Evolutionary conservation across 192 early-diverging fungal genomes (phyloP).

Genomic region (Mortierella antarctica): DNA sequence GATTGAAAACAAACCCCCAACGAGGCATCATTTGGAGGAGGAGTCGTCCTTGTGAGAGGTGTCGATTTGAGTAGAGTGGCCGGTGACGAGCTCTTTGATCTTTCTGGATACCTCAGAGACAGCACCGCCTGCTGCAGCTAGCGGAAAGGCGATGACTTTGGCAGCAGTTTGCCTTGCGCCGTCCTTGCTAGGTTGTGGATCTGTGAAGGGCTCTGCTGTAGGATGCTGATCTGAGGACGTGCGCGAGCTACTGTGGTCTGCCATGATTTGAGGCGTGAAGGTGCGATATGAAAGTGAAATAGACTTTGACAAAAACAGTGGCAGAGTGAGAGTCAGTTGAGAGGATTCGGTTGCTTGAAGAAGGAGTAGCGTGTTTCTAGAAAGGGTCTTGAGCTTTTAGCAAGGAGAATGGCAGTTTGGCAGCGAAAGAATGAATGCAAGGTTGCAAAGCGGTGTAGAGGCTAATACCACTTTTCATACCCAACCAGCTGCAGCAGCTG

Average conservation of each 20-base stretch:
- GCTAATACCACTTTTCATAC: too few species aligned
- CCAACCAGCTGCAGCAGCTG: too few species aligned
- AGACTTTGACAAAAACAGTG: too few species aligned
- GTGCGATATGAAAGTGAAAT: too few species aligned
- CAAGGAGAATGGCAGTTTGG: too few species aligned
- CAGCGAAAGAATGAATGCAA: too few species aligned
- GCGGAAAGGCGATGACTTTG: conserved; percentile 27
- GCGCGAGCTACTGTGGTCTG: conserved; percentile 10
- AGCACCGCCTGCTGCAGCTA: conserved; percentile 40
- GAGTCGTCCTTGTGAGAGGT: conserved; percentile 23
- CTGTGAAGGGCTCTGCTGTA: conserved; percentile 48
- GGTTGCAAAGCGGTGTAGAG: too few species aligned
- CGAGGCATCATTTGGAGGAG: not conserved
- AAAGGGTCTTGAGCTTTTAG: too few species aligned
- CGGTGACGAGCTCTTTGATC: conserved; percentile 31
- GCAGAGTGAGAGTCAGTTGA: too few species aligned
- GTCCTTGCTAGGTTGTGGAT: conserved; percentile 35
- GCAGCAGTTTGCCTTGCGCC: conserved; percentile 31
- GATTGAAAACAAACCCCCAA: not conserved
- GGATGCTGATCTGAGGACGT: conserved; percentile 14
- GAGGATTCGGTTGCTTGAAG: too few species aligned
- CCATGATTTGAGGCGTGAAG: not conserved
- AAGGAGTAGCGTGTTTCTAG: too few species aligned
- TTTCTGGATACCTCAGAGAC: conserved; percentile 32
- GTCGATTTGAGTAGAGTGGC: conserved; percentile 33